A percentile compares a stretch with the other conserved stretches of the same genome.
Conservation (phyloP, 257 asterid species). For the Nicotiana benthamiana region DNA sequence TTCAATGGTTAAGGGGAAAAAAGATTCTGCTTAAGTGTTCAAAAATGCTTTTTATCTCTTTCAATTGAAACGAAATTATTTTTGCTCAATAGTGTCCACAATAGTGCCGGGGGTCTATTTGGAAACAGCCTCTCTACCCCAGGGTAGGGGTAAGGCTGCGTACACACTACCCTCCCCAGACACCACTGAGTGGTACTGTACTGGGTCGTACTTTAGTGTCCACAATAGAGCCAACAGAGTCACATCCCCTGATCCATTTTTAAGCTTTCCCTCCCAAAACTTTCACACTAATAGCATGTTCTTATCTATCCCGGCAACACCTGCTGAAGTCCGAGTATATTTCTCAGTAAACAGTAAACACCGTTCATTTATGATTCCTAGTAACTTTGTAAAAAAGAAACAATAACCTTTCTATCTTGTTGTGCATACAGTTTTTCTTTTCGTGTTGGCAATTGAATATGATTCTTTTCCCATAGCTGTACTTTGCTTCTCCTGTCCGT, state of each 20-base stretch:
- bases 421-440: not conserved
- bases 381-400: not conserved
- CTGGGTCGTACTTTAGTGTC: too few relatives aligned
- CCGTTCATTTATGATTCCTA: not conserved
- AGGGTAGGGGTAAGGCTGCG: too few relatives aligned
- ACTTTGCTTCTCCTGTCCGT: not conserved
- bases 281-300: not conserved
- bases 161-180: too few relatives aligned
- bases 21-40: not conserved
- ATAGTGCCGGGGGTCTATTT: too few relatives aligned
- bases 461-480: not conserved
- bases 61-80: not conserved
- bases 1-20: not conserved
- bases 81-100: not conserved
- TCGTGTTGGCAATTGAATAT: not conserved
- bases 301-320: not conserved
- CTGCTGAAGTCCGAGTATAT: not conserved
- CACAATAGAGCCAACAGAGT: not conserved
- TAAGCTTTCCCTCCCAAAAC: not conserved
- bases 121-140: too few relatives aligned
- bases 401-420: not conserved
- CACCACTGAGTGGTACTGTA: too few relatives aligned
- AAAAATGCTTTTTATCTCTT: not conserved
- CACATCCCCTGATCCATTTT: not conserved
- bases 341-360: not conserved